Conservation (phyloP, 805 yeast genomes). For the Hagleromyces aurorensis region DNA sequence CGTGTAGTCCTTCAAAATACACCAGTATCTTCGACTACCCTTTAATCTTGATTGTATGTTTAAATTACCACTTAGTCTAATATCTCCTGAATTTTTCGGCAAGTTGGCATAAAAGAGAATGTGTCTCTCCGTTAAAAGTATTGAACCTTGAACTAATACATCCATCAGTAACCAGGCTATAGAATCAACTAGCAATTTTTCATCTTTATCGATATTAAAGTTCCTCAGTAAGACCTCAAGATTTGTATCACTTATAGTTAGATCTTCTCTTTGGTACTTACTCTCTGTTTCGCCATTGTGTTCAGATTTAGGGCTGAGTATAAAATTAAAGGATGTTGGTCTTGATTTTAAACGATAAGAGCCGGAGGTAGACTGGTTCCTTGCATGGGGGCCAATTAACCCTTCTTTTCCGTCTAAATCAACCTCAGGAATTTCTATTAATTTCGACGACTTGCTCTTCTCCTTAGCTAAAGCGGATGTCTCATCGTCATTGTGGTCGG, state of each 20-base stretch:
- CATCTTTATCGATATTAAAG: constrained; percentile 45
- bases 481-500: too few species aligned
- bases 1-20: constrained; percentile 60
- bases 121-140: constrained; percentile 58
- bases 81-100: constrained; percentile 42
- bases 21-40: constrained; percentile 56
- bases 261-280: neutral
- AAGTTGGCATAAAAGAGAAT: constrained; percentile 72
- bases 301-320: too few species aligned
- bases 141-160: constrained; percentile 78
- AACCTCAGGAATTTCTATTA: too few species aligned
- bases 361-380: too few species aligned
- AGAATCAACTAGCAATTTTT: constrained; percentile 51
- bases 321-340: too few species aligned
- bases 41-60: constrained; percentile 32
- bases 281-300: constrained; percentile 1
- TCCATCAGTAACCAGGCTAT: constrained; percentile 77
- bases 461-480: too few species aligned
- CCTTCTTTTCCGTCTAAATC: too few species aligned
- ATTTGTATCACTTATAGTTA: constrained; percentile 1
- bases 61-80: constrained; percentile 44
- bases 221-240: constrained; percentile 4
- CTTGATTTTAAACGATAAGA: too few species aligned
- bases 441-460: too few species aligned
- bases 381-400: too few species aligned